Base-by-base conservation (phyloP, 257 asterid genomes). In the Fraxinus anomala region DNA sequence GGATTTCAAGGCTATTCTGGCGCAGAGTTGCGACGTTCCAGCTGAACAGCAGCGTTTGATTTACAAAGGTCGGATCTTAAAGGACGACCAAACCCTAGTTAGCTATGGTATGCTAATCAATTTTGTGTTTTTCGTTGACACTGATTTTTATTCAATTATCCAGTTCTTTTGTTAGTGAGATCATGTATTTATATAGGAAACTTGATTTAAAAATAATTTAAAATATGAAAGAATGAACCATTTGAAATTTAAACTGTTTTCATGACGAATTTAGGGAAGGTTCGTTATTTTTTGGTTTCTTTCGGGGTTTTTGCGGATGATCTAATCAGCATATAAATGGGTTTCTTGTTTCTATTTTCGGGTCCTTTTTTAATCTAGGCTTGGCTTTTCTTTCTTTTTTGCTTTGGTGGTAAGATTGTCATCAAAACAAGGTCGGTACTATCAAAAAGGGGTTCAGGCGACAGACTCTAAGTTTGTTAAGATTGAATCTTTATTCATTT, bases 11-110 rank as follows among this genome's bases (percentile, higher is more conserved):
- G 83, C 78, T 5, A 66, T 85, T 11, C 70, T 91, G 84, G 90
- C 91, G 13, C 88, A 77, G 79, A 86, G 69, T 76, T 83, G 88
- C 80, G 90, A 90, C 40, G 88, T 90, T 3, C 87, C 92, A 26
- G 82, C 90, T 77, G 88, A 85, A 68, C 91, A 85, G 70, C 95
- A 88, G 87, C 86, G 90, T 54, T 73, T 90, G 84, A 88, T 88
- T 76, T 88, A 87, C 71, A 90, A 86, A 63, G 95, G 95, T 34
- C 92, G 93, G 80, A 84, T 90, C 78, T 42, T 90, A 81, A 89
- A 90, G 83, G 89, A 87, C 73, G 91, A 89, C 70, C 90, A 85
- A 75, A 87, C 91, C 81, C 89, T 90, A 51, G 51, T 59, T 40
- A 87, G 86, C 89, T 89, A 83, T 72, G 95, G 95, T 86, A 86